These are phyloP conservation scores for Cytospora chrysosperma DNA, from an alignment of 2,329 filamentous ascomycete species.

Conservation along the genomic window DNA sequence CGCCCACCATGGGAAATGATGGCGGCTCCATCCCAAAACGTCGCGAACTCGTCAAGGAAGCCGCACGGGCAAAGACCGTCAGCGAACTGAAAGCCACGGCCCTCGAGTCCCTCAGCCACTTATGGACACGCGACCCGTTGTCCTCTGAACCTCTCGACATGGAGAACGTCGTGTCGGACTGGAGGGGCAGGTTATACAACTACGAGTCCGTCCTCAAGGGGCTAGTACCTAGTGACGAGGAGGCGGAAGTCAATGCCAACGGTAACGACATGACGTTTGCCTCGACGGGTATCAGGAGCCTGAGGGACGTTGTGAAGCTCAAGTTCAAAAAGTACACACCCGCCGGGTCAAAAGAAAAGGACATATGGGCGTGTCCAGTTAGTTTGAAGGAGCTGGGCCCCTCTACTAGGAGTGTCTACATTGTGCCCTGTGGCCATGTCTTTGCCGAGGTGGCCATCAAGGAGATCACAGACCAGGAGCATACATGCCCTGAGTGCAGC, in stretches of 20 bases:
- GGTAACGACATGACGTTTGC: slow-evolving; percentile 41
- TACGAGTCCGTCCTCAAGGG: slow-evolving; percentile 82
- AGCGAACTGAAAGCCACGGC: slow-evolving; percentile 87
- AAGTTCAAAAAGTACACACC: slow-evolving; percentile 59
- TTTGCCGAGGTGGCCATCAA: slow-evolving; percentile 85
- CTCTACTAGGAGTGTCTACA: slow-evolving; percentile 75
- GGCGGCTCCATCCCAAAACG: slow-evolving; percentile 95
- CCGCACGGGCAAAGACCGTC: slow-evolving; percentile 76
- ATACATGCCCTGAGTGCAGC: slow-evolving; percentile 68
- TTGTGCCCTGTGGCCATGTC: slow-evolving; percentile 93
- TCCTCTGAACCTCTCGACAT: slow-evolving; percentile 70
- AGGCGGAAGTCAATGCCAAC: slow-evolving; percentile 52
- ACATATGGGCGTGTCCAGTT: slow-evolving; percentile 79
- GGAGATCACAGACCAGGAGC: slow-evolving; percentile 63
- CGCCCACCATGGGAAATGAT: slow-evolving; percentile 82
- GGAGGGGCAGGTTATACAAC: slow-evolving; percentile 79
- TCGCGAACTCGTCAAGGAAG: slow-evolving; percentile 92
- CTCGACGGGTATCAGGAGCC: slow-evolving; percentile 65
- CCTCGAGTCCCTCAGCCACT: slow-evolving; percentile 79
- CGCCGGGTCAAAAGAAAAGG: slow-evolving; percentile 43
- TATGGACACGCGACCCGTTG: slow-evolving; percentile 86
- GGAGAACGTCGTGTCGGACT: slow-evolving; percentile 79
- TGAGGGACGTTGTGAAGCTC: slow-evolving; percentile 85
- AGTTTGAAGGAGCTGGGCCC: slow-evolving; percentile 85
- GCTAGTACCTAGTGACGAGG: slow-evolving; percentile 59